Base-by-base conservation (phyloP, 176 grass and related monocot species). In the Raddia distichophylla region DNA sequence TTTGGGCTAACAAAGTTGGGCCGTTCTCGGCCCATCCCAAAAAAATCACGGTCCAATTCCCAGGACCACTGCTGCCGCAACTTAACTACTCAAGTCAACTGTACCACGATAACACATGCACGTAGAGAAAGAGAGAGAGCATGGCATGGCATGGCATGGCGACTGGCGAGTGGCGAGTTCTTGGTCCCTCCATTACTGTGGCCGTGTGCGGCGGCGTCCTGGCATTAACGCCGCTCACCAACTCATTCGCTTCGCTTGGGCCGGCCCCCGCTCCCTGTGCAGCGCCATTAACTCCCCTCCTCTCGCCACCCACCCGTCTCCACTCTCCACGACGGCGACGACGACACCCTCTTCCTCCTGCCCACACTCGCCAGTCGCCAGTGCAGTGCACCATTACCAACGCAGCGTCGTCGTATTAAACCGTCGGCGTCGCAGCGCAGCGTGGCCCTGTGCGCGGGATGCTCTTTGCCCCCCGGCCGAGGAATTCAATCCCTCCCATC, bases 391-490 rank as follows among this genome's bases (percentile, higher is more conserved):
- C 63, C 63, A 76, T 18, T 69, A 60, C 40, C 52, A 63, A 46
- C n/a, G n/a, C 66, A 35, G 67, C 75, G 32, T 40, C 16, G 27
- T 52, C 16, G 40, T 52, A 60, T 64, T 76, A 89, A 76, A 76
- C 48, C 71, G 77, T 19, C 82, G 71, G 62, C 75, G 20, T 64
- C 57, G 51, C 34, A 10, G 61, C 69, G 57, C 47, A 5, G 72
- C 51, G 77, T 80, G 77, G 68, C 59, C 50, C 82, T 74, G 70
- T 60, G 76, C 56, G 60, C 33, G 8, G 52, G 88, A 74, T 90
- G 83, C 74, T 83, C 83, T 86, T 86, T 83, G 88, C 83, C 79
- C 55, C 67, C 76, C 50, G n/a, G n/a, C n/a, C n/a, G 37, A 33
- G n/a, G 37, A 69, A 27, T 55, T 33, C 49, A 32, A 70, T 33